Base-by-base conservation (phyloP, 2,329 filamentous ascomycete species). In the Sporothrix mexicana region DNA sequence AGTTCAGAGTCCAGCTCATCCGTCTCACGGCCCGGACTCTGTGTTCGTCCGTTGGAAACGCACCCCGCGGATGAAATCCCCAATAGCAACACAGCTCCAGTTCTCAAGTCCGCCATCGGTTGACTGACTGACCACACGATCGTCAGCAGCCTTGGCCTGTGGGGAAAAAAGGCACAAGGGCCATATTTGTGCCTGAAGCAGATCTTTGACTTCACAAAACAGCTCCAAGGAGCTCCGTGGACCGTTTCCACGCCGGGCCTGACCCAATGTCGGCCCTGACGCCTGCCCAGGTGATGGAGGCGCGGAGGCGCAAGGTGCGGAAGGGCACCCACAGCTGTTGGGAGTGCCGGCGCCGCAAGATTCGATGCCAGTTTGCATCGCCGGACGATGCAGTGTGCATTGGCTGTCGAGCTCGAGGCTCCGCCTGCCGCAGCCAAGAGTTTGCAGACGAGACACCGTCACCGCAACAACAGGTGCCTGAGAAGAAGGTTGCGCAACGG, bases 281-380 rank as follows among this genome's bases (percentile, higher is more conserved):
- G 25, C 41, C 70, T 6, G 70, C 59, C 51, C 72, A 67, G 23
- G 73, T 77, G 23, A 73, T 75, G 15, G 79, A 78, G 30, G 74
- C 78, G 41, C 82, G 82, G 76, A 80, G 83, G 69, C 80, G 83
- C 69, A 85, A 82, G 76, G 76, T 86, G 30, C 83, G 85, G 20
- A 87, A 87, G 74, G 86, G 86, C n/a, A 88, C 86, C 1, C 83
- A 83, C 74, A 87, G 85, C 75, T 87, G 86, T 76, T 88, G 85
- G 85, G 85, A 87, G 78, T 88, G 86, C 72, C 80, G 82, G 20
- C 81, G 83, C 66, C 81, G 85, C 57, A 88, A 88, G 77, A 83
- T 85, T 61, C 81, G 82, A 47, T 88, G 86, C 77, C 81, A 84
- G 61, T 84, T 83, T 70, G 74, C 80, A 36, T 79, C 81, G 1